Conservation (phyloP, 2,329 filamentous ascomycete species). For the Fusarium sp. region DNA sequence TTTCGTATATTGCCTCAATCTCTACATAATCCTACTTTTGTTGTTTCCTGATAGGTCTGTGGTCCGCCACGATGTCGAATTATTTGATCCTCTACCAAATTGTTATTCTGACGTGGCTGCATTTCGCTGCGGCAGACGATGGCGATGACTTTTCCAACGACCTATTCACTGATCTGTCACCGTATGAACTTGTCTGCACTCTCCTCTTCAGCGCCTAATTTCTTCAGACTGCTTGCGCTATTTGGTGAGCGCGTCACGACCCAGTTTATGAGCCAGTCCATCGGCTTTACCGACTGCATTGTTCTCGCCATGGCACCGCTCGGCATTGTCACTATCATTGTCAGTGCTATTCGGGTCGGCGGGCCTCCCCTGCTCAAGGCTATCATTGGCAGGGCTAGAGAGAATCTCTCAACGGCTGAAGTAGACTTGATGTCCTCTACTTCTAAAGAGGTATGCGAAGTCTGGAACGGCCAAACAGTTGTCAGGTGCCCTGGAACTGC, state of each 20-base stretch:
- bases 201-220: no score
- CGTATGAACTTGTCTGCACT: no score
- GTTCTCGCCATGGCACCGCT: slow-evolving; percentile 63
- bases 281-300: slow-evolving; percentile 59
- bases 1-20: no score
- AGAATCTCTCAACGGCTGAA: slow-evolving; percentile 59
- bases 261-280: slow-evolving; percentile 63
- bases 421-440: slow-evolving; percentile 63
- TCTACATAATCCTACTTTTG: no score
- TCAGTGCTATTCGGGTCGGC: slow-evolving; percentile 61
- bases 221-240: slow-evolving; percentile 35
- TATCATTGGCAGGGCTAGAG: slow-evolving; percentile 62
- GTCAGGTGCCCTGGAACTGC: slow-evolving; percentile 41
- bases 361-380: slow-evolving; percentile 60
- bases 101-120: no score
- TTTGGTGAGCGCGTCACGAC: slow-evolving; percentile 64
- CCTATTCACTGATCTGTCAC: no score
- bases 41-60: no score
- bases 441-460: slow-evolving; percentile 58
- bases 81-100: no score
- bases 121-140: no score
- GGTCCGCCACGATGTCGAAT: no score
- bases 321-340: slow-evolving; percentile 61
- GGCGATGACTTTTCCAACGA: no score
- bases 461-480: slow-evolving; percentile 61